phyloP scores from a whole-genome alignment of 371 early-diverging fungal species.

The Syncephalis fuscata region DNA sequence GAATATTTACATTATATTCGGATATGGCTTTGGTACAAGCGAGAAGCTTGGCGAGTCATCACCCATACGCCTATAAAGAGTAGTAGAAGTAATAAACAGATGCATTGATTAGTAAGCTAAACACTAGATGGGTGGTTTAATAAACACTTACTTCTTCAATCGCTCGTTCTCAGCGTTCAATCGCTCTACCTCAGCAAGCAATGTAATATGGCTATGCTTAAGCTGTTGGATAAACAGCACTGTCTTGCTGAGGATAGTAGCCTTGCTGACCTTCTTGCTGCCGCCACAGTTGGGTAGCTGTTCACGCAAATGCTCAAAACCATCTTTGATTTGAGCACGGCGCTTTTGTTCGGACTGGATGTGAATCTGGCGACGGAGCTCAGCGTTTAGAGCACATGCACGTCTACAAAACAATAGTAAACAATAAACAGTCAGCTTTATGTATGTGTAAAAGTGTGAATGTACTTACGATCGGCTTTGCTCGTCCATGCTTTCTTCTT shows the following conservation, averaged over 20 bases:
- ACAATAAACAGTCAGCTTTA: no score
- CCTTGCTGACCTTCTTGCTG: slow-evolving; percentile 36
- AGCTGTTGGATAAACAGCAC: slow-evolving; percentile 27
- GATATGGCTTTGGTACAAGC: no score
- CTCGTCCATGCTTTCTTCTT: no score
- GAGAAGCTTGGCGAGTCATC: no score
- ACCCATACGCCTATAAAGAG: no score
- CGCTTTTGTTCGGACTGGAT: slow-evolving; percentile 42
- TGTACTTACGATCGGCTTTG: no score
- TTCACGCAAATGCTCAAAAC: slow-evolving; percentile 30
- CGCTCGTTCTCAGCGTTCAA: slow-evolving; percentile 23
- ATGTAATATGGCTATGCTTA: slow-evolving; percentile 20
- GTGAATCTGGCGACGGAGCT: slow-evolving; percentile 30
- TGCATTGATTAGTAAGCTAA: no score
- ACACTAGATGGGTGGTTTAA: no score
- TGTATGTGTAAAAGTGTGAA: no score
- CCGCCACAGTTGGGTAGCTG: slow-evolving; percentile 24
- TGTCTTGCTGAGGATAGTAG: slow-evolving; percentile 26
- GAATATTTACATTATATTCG: no score
- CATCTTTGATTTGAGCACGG: slow-evolving; percentile 37
- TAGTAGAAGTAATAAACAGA: no score
- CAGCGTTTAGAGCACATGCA: slow-evolving; percentile 10
- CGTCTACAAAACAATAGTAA: no score
- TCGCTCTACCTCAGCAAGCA: slow-evolving; percentile 21
- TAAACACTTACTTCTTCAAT: slow-evolving; percentile 18